These are phyloP conservation scores for Paramecium sonneborni DNA, from an alignment of 73 alveolate genomes.

Conservation along the genomic window DNA sequence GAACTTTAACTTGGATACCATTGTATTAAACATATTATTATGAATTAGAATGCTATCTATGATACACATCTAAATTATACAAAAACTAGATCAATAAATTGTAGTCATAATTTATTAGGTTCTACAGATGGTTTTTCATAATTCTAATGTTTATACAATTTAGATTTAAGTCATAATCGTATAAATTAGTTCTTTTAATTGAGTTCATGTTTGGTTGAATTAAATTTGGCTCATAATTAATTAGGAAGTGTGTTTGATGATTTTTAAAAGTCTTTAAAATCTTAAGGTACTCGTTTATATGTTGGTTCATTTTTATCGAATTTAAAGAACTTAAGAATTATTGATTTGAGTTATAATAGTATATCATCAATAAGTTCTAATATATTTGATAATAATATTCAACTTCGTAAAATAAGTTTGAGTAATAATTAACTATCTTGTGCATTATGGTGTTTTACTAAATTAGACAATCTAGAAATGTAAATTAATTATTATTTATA, in stretches of 20 bases:
- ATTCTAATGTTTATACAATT: neutral
- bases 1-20: conserved; percentile 8
- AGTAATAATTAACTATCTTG: neutral
- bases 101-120: conserved; percentile 9
- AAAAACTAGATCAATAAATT: conserved; percentile 4
- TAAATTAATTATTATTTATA: neutral
- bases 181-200: conserved; percentile 1
- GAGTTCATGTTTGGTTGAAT: conserved; percentile 33
- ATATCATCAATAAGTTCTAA: neutral
- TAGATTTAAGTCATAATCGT: conserved; percentile 10
- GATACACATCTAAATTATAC: neutral
- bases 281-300: conserved; percentile 40
- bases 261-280: conserved; percentile 9
- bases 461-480: conserved; percentile 4
- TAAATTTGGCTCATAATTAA: neutral
- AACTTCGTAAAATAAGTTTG: neutral
- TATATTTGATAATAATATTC: neutral
- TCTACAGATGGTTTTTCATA: conserved; percentile 39
- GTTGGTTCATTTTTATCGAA: conserved; percentile 22
- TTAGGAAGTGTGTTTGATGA: conserved; percentile 39
- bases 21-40: neutral
- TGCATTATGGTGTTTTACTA: conserved; percentile 32
- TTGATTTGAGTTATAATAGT: conserved; percentile 10
- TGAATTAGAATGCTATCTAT: neutral
- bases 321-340: neutral